phyloP scores from a whole-genome alignment of 2,329 filamentous ascomycete species.

The Cordyceps cateniannulata region DNA sequence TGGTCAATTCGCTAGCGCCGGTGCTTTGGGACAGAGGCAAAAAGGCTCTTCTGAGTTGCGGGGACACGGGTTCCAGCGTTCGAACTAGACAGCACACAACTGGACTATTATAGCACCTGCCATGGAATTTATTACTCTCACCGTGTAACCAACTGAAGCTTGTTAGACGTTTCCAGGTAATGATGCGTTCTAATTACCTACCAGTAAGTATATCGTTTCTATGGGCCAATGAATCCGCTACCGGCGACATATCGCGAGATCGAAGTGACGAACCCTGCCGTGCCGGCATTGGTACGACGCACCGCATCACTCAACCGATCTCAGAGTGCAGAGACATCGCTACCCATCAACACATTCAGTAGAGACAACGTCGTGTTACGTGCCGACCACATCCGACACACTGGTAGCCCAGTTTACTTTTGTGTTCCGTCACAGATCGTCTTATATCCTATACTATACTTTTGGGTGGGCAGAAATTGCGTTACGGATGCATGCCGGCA shows the following conservation, averaged over 20 bases:
- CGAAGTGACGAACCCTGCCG: no score
- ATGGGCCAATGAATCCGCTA: no score
- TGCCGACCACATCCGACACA: not conserved
- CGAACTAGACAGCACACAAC: not conserved
- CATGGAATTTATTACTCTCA: no score
- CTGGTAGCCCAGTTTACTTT: not conserved
- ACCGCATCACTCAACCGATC: not conserved
- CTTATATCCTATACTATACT: not conserved
- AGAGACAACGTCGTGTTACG: not conserved
- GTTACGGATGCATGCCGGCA: not conserved
- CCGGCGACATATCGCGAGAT: no score
- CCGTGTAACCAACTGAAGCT: no score
- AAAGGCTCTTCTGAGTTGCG: not conserved
- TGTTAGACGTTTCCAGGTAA: no score
- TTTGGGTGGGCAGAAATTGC: not conserved
- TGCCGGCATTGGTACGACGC: not conserved
- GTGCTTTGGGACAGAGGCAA: not conserved
- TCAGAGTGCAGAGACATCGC: not conserved
- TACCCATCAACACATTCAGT: not conserved
- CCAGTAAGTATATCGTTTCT: no score
- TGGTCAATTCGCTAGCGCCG: not conserved
- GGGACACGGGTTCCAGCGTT: not conserved
- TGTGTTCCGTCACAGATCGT: not conserved
- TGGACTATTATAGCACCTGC: not conserved
- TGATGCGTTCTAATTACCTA: no score